Base-by-base conservation (phyloP, 306 rosid species). In the Vigna trinervia region DNA sequence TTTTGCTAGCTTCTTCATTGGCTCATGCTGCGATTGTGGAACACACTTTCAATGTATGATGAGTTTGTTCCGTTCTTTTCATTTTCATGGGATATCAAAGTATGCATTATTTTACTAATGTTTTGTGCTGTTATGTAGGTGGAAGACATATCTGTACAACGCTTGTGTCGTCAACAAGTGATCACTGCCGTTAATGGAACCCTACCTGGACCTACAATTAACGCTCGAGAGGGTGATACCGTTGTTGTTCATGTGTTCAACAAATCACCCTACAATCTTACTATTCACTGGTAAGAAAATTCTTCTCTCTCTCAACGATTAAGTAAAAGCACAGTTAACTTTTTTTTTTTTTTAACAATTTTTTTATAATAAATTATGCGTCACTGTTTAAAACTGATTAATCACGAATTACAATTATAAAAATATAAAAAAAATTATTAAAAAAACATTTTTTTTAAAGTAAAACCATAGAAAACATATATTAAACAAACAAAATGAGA, bases 221-320 rank as follows among this genome's bases (percentile, higher is more conserved):
- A 67, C 9, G 85, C 60, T 51, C 45, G 80, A 80, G 87, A 84
- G 75, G 84, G 84, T 61, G 87, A 81, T 41, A 60, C 83, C 52
- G 50, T 84, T 39, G 13, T 84, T 2, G 15, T 81, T 14, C 85
- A 84, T 5, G 80, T 66, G 2, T 1, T 56, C 63, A 84, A 84
- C 26, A 53, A 38, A 7, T 84, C 87, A 76, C 87, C 84, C 4
- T 62, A 71, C 41, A 84, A 84, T 56, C 20, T 84, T 47, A 84
- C 82, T 41, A 5, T 84, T 72, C 85, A 84, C 23, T 84, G 85
- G 82, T 84, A 73, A 45, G 12, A 5, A 12, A 4, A 65, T 30
- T 17, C 20, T 69, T 39, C 19, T 10, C 64, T 8, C 39, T 14
- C 62, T 69, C 7, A 10, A 53, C 54, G 10, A 19, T 64, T 0